Percentiles rank a stretch among this genome's conserved stretches.
Evolutionary conservation across 2,329 filamentous ascomycete genomes (phyloP).

Genomic region (Sporothrix variecibatus): DNA sequence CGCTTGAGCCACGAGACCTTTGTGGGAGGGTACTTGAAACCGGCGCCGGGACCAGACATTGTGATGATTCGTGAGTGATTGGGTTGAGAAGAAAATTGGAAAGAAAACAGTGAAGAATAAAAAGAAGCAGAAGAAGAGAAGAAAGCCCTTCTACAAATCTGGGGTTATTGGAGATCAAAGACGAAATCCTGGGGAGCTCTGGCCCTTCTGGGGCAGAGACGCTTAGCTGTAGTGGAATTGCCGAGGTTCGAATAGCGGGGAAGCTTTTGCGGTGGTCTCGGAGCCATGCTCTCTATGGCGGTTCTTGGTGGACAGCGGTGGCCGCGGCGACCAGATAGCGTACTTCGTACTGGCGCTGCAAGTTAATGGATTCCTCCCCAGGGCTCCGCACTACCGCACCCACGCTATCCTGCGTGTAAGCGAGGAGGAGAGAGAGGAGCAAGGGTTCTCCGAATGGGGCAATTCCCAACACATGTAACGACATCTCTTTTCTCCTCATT

Average conservation of each 20-base stretch:
- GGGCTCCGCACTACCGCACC: neutral
- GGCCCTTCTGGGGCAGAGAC: neutral
- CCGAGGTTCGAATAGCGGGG: slow-evolving; percentile 26
- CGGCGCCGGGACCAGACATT: slow-evolving; percentile 59
- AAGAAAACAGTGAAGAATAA: neutral
- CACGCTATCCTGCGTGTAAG: slow-evolving; percentile 5
- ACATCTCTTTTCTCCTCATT: neutral
- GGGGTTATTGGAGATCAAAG: neutral
- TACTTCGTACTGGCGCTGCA: slow-evolving; percentile 17
- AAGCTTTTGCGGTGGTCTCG: slow-evolving; percentile 19
- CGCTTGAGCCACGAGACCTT: slow-evolving; percentile 85
- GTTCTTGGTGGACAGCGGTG: neutral
- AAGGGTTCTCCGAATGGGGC: slow-evolving; percentile 6
- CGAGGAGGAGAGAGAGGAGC: neutral
- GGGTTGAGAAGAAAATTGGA: neutral
- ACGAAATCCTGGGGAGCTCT: slow-evolving; percentile 1
- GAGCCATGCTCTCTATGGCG: too few species aligned
- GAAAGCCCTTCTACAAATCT: neutral
- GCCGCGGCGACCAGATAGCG: slow-evolving; percentile 9
- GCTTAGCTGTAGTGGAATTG: slow-evolving; percentile 13
- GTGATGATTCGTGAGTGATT: slow-evolving; percentile 24
- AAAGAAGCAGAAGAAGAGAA: neutral
- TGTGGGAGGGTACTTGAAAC: slow-evolving; percentile 76
- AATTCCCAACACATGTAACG: neutral
- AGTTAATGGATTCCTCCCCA: neutral